Conservation (phyloP, 208 protist species). For the Leishmania martiniquensis region DNA sequence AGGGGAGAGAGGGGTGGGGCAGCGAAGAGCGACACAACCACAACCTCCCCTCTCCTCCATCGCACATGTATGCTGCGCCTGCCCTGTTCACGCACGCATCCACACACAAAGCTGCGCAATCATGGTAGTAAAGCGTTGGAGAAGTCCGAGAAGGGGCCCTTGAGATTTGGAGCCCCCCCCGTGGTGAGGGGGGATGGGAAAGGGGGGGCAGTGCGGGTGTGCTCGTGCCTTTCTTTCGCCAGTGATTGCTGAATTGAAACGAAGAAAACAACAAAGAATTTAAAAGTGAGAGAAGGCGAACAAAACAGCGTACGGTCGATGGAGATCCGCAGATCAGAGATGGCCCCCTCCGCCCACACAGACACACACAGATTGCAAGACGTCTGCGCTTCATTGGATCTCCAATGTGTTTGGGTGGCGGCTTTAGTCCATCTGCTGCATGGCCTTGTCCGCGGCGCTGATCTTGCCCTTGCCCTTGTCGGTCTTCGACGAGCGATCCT, state of each 20-base stretch:
- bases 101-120: not conserved
- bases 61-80: not conserved
- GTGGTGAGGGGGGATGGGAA: not conserved
- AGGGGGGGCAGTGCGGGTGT: not conserved
- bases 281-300: too few relatives aligned
- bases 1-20: too few relatives aligned
- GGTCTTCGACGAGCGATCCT: constrained; percentile 87
- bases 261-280: not conserved
- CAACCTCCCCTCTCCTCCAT: not conserved
- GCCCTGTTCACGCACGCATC: not conserved
- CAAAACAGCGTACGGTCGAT: not conserved
- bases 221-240: not conserved
- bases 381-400: not conserved
- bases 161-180: not conserved
- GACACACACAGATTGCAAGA: not conserved
- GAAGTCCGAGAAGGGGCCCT: not conserved
- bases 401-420: not conserved
- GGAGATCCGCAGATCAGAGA: not conserved
- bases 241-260: not conserved
- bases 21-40: not conserved
- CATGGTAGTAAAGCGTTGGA: not conserved
- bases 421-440: constrained; percentile 94
- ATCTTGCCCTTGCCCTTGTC: constrained; percentile 95
- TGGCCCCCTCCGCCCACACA: not conserved
- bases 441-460: constrained; percentile 90